Evolutionary conservation across 2,329 filamentous ascomycete genomes (phyloP), one percentile per base, ranked within the genome.

Genomic region (Fusarium napiforme): DNA sequence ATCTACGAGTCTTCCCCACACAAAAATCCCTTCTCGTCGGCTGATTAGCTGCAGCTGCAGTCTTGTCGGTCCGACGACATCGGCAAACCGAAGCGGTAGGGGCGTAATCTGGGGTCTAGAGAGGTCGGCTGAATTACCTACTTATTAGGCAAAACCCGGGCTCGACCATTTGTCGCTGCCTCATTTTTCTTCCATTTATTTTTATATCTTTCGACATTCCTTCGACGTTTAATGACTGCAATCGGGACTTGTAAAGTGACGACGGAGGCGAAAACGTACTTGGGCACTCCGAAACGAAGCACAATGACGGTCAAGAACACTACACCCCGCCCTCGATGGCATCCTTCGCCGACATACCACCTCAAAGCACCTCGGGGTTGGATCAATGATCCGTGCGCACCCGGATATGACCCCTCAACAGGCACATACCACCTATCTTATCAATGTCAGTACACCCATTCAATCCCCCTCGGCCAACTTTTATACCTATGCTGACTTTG

Each of bases 401-500:
- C 75, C 2, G 75, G 75, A 2, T 77, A 69, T 12, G 75, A 77
- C 46, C 39, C 62, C 2, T 62, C 67, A 4, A 77, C 75, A 7
- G 69, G 71, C 5, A 76, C 73, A 40, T 77, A 77, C 30, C 75
- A 77, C 53, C 47, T 77, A 19, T 77, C 75, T n/a, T 77, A 77
- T 50, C 75, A 77, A 42, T 77, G 75, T 77, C 23, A 55, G 64
- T 30, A 4, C 32, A n/a, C 15, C 32, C 34, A 8, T 34, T 5
- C 9, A 4, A 9, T 7, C 8, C 5, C 36, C 10, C 8, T 18
- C 23, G 34, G 4, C 5, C 6, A 4, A 23, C 3, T 18, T 8
- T 14, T 9, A 6, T 4, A 15, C 5, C 15, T 7, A 5, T 9
- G 28, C 32, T 72, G 59, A 55, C 40, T 50, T 42, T 9, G 34